phyloP scores from a whole-genome alignment of 106 monocot species.

The Xerophyta viscosa region DNA sequence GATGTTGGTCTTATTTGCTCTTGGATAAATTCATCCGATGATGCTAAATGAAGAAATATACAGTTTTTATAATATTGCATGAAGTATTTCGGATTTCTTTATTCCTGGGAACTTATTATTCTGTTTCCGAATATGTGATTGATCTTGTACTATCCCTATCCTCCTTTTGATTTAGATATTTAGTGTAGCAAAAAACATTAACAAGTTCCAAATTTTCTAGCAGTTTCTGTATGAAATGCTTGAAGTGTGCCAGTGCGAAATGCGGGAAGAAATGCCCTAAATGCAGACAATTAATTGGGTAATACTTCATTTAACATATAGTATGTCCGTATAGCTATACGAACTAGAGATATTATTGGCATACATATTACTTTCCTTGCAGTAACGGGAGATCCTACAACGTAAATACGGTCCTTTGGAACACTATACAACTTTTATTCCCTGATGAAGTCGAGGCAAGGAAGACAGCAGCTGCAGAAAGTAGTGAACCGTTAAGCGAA shows the following conservation, averaged over 20 bases:
- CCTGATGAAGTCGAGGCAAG: conserved; percentile 64
- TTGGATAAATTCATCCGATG: too few species aligned
- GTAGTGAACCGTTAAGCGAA: too few species aligned
- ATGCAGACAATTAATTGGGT: conserved; percentile 86
- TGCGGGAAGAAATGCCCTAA: conserved; percentile 86
- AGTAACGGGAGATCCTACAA: conserved; percentile 75
- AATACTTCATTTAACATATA: neutral
- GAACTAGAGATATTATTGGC: neutral
- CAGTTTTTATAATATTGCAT: too few species aligned
- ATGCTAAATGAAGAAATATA: too few species aligned
- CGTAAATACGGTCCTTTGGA: conserved; percentile 85
- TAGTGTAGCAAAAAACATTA: too few species aligned
- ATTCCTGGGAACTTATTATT: too few species aligned
- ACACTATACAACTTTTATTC: conserved; percentile 91
- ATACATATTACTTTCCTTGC: conserved; percentile 4
- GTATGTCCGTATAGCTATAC: neutral
- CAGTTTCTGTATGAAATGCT: conserved; percentile 89
- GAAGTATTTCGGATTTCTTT: too few species aligned
- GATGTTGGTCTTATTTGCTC: too few species aligned
- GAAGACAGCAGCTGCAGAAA: conserved; percentile 13
- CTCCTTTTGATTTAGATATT: too few species aligned
- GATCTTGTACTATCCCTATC: too few species aligned
- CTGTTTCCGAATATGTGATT: too few species aligned
- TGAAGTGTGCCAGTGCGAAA: conserved; percentile 59
- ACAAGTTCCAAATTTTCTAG: neutral